Conservation (phyloP, 768 basidiomycete species). For the Lepiota venenata region DNA sequence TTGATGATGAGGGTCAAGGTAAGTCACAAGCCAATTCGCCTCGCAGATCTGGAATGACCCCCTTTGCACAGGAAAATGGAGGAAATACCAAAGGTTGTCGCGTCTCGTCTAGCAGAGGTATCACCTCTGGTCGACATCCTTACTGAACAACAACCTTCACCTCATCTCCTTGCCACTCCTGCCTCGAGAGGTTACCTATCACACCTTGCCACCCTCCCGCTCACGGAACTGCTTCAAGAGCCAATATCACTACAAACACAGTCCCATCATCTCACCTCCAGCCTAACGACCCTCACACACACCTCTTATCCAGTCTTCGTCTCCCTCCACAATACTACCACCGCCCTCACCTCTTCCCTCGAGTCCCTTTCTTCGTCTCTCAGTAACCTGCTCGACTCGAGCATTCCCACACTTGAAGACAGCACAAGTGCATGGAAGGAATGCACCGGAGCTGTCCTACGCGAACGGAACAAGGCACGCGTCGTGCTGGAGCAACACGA, state of each 20-base stretch:
- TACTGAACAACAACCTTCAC: conserved; percentile 19
- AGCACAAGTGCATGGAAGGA: conserved; percentile 69
- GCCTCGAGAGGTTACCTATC: conserved; percentile 53
- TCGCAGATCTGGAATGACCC: not conserved
- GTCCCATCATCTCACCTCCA: conserved; percentile 82
- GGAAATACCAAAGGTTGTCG: conserved; percentile 13
- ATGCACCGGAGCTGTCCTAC: conserved; percentile 70
- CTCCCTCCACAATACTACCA: conserved; percentile 79
- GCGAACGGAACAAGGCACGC: conserved; percentile 70
- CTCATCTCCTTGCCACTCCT: conserved; percentile 23
- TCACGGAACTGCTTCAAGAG: conserved; percentile 67
- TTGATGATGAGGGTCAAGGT: not conserved
- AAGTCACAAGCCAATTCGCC: not conserved
- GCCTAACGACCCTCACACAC: conserved; percentile 85
- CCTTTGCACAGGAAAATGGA: conserved; percentile 8
- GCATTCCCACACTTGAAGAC: conserved; percentile 76
- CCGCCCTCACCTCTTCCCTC: conserved; percentile 69
- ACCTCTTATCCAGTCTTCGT: conserved; percentile 91
- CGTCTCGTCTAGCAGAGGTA: conserved; percentile 28
- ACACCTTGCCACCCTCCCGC: conserved; percentile 60
- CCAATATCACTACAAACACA: conserved; percentile 80
- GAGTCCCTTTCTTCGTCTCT: conserved; percentile 74
- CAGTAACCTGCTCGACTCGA: conserved; percentile 55
- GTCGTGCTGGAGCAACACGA: conserved; percentile 94
- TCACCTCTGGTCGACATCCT: conserved; percentile 29